Evolutionary conservation across 495 filamentous ascomycete species (phyloP), one percentile per base, ranked within the genome.

Genomic region (Daldinia vernicosa): DNA sequence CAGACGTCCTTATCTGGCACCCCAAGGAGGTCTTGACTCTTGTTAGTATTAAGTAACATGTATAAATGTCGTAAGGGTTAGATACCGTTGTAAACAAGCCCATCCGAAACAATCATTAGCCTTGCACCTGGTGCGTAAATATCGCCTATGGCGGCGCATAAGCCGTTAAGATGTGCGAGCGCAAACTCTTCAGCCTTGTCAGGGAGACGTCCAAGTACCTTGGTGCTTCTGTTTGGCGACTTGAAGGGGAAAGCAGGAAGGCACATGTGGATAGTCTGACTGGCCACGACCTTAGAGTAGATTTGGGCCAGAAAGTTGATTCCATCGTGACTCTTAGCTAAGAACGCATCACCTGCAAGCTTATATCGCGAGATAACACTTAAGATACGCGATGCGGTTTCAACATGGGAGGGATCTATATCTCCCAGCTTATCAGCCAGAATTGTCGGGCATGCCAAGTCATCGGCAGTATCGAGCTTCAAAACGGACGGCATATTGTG

Each of bases 231-330:
- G 59, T 86, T 84, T 7, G 84, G 79, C 1, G 83, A 86, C 70
- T 87, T 87, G 77, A 85, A 86, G 0, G 84, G 85, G 61, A 87
- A 87, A 3, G 83, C 84, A 37, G 85, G 85, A 2, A 87, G 79
- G 47, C 83, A 84, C 70, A 77, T 75, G 51, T 71, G 60, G n/a
- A 76, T 55, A 1, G 30, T 14, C 60, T 67, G 58, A 15, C 40
- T 45, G 1, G 63, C 69, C 12, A 45, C 67, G 19, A 76, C 69
- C 33, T 39, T 66, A 17, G 27, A 30, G 40, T 63, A 66, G 24
- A 76, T 72, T 6, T 74, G 62, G 40, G 69, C 63, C 1, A 76
- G 69, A 28, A 75, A 76, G 35, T 63, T 76, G 59, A 68, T 37
- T 27, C 63, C 69, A 33, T 70, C 40, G 22, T 63, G 35, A 2